These are phyloP conservation scores for Ilex paraguariensis DNA, from an alignment of 305 asterid species.

Conservation along the genomic window DNA sequence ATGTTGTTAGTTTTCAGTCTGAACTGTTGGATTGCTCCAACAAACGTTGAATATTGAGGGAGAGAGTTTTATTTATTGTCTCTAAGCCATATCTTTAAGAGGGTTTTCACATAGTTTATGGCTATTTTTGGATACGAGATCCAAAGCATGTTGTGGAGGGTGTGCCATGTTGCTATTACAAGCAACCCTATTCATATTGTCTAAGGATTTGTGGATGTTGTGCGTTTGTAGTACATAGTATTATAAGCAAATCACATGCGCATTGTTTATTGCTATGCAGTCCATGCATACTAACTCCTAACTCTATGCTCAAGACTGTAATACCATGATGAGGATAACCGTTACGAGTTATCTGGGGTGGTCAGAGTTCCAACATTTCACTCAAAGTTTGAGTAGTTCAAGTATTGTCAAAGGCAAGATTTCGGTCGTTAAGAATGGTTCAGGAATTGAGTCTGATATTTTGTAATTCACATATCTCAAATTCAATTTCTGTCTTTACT, in stretches of 20 bases:
- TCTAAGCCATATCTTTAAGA: not conserved
- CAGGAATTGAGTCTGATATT: too few species aligned
- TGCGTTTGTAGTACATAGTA: not conserved
- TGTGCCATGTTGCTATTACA: conserved; percentile 17
- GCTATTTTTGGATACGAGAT: conserved; percentile 8
- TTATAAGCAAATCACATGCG: conserved; percentile 6
- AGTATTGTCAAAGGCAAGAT: too few species aligned
- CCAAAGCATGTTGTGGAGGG: conserved; percentile 10
- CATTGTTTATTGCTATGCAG: conserved; percentile 11
- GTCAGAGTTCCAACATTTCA: too few species aligned
- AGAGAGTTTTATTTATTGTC: not conserved
- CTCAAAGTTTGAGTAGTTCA: too few species aligned
- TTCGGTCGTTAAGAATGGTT: too few species aligned
- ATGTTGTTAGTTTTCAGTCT: not conserved
- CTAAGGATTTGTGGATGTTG: not conserved
- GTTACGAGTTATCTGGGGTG: too few species aligned
- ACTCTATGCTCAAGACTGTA: conserved; percentile 7
- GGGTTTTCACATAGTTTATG: not conserved
- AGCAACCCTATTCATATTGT: conserved; percentile 11
- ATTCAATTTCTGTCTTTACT: too few species aligned
- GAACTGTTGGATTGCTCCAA: conserved; percentile 18
- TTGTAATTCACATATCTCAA: too few species aligned
- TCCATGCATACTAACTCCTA: not conserved
- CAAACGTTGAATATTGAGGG: conserved; percentile 10
- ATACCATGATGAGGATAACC: not conserved